These are phyloP conservation scores for Vaccinium myrtillus DNA, from an alignment of 148 eudicot species.

Conservation along the genomic window DNA sequence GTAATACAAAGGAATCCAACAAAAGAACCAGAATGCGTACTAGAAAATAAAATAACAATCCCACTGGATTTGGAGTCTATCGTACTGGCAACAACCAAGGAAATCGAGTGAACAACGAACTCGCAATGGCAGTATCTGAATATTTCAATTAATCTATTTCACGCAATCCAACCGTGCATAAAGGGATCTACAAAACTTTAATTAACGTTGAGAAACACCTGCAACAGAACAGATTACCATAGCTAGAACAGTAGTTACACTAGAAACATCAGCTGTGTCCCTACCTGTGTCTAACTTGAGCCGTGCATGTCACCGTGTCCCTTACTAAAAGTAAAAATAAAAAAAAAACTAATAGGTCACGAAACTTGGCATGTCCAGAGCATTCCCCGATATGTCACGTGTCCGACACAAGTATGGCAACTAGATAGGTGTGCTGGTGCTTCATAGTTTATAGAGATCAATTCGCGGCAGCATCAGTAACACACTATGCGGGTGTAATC, in stretches of 20 bases:
- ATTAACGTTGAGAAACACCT: neutral
- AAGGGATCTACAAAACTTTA: no score
- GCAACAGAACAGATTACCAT: neutral
- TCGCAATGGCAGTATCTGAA: neutral
- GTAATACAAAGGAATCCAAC: neutral
- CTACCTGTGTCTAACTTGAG: neutral
- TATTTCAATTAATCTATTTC: neutral
- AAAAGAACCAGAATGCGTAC: neutral
- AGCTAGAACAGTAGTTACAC: neutral
- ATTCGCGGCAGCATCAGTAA: neutral
- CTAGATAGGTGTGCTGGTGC: neutral
- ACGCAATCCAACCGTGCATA: neutral
- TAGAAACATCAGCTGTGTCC: no score
- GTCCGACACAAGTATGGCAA: neutral
- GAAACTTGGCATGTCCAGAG: neutral
- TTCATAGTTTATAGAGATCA: neutral
- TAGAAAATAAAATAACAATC: neutral
- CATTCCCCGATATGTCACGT: neutral
- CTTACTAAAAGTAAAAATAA: neutral
- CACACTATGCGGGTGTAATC: neutral
- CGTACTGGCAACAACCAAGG: neutral
- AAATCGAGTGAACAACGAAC: neutral
- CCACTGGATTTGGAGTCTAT: neutral
- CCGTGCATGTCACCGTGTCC: neutral
- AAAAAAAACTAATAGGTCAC: neutral